Evolutionary conservation across 1,284 basidiomycete genomes (phyloP).

Genomic region (Paramarasmius palmivorus): DNA sequence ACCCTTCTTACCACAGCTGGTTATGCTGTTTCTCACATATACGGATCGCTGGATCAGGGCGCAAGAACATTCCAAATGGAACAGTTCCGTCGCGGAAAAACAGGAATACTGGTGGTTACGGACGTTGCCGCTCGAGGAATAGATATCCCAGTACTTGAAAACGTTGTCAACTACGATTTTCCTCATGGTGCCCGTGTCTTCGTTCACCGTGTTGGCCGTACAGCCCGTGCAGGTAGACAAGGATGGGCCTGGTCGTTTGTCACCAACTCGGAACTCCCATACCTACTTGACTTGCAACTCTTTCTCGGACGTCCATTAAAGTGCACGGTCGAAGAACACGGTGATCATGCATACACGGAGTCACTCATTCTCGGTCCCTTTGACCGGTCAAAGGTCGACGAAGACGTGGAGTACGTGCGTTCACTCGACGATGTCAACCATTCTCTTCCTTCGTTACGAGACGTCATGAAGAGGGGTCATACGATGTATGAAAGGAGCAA

Average conservation of each 20-base stretch:
- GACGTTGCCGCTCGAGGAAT: constrained; percentile 98
- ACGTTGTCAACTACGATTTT: constrained; percentile 98
- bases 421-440: constrained; percentile 70
- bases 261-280: constrained; percentile 84
- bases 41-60: constrained; percentile 92
- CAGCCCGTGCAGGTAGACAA: constrained; percentile 90
- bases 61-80: constrained; percentile 93
- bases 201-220: constrained; percentile 96
- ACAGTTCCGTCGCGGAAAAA: constrained; percentile 82
- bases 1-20: constrained; percentile 80
- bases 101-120: constrained; percentile 92
- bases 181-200: constrained; percentile 93
- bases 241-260: constrained; percentile 98
- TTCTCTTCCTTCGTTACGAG: constrained; percentile 71
- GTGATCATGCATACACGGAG: constrained; percentile 65
- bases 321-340: constrained; percentile 43
- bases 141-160: constrained; percentile 92
- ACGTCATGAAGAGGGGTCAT: constrained; percentile 90
- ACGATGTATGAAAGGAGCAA: constrained; percentile 94
- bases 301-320: constrained; percentile 88
- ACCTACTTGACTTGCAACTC: constrained; percentile 90
- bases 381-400: constrained; percentile 78
- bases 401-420: constrained; percentile 82
- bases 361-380: constrained; percentile 83
- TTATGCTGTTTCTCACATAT: constrained; percentile 96